Percentiles rank a stretch among this genome's conserved stretches.
phyloP scores from a whole-genome alignment of 2,329 filamentous ascomycete genomes.

The Didymella segeticola region DNA sequence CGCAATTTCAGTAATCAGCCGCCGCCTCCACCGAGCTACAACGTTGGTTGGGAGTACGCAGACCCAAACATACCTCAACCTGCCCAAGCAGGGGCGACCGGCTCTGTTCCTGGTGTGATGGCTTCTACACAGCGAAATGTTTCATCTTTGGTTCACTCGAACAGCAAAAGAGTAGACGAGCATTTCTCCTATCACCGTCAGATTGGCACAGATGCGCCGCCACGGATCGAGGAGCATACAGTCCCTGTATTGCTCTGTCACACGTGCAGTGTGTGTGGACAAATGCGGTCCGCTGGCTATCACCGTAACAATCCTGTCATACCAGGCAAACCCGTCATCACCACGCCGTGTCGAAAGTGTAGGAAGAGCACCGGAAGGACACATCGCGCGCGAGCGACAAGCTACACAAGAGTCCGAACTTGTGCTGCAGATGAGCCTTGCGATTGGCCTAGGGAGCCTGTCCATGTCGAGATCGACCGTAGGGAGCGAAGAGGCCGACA shows the following conservation, averaged over 20 bases:
- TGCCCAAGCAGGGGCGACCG: not conserved
- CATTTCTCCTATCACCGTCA: slow-evolving; percentile 28
- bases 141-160: slow-evolving; percentile 20
- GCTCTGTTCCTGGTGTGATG: slow-evolving; percentile 19
- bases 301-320: slow-evolving; percentile 47
- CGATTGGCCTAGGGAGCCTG: slow-evolving; percentile 32
- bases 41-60: slow-evolving; percentile 27
- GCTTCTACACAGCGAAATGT: slow-evolving; percentile 14
- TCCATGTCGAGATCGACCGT: slow-evolving; percentile 25
- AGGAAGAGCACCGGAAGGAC: slow-evolving; percentile 31
- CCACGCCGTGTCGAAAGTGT: slow-evolving; percentile 41
- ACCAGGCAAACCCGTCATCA: slow-evolving; percentile 36
- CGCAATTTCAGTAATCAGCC: slow-evolving; percentile 16
- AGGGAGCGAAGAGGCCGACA: slow-evolving; percentile 33
- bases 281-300: slow-evolving; percentile 43
- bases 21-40: slow-evolving; percentile 20
- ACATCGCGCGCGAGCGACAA: slow-evolving; percentile 21
- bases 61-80: slow-evolving; percentile 18
- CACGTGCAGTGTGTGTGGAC: slow-evolving; percentile 44
- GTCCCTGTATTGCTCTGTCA: slow-evolving; percentile 42
- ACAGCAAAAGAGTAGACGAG: slow-evolving; percentile 22
- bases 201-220: slow-evolving; percentile 15
- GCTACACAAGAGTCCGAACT: slow-evolving; percentile 27
- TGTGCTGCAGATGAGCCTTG: slow-evolving; percentile 36
- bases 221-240: slow-evolving; percentile 20